phyloP scores from a whole-genome alignment of 2,329 filamentous ascomycete species.

The Paecilomyces variotii region DNA sequence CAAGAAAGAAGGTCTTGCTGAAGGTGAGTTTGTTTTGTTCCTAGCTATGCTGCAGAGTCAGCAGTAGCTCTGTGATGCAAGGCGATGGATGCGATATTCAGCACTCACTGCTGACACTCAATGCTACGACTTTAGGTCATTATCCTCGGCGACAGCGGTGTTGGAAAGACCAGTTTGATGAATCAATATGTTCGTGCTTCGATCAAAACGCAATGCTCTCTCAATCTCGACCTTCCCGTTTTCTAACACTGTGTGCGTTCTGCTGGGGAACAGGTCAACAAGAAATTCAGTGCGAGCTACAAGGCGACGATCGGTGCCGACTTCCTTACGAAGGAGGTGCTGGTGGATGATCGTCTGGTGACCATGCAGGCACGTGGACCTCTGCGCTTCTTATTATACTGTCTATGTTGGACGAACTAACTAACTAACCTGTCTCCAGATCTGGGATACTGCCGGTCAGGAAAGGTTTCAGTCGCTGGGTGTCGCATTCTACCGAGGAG shows the following conservation, averaged over 20 bases:
- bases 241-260: constrained; percentile 8
- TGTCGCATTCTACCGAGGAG: constrained; percentile 93
- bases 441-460: constrained; percentile 97
- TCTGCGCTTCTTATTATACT: background rate
- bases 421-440: constrained; percentile 44
- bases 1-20: constrained; percentile 81
- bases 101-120: constrained; percentile 6
- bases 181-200: constrained; percentile 90
- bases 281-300: constrained; percentile 99
- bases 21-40: constrained; percentile 53
- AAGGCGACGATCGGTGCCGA: constrained; percentile 99
- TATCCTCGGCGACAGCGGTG: constrained; percentile 96
- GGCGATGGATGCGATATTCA: background rate
- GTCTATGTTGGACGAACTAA: background rate
- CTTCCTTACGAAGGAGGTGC: constrained; percentile 94
- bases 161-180: constrained; percentile 99
- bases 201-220: background rate
- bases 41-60: constrained; percentile 4
- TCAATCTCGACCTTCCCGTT: background rate
- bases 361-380: constrained; percentile 76
- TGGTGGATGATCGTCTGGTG: constrained; percentile 93
- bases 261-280: constrained; percentile 70
- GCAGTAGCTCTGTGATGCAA: background rate
- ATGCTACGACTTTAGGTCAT: constrained; percentile 63
- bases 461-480: constrained; percentile 96